Evolutionary conservation across 192 early-diverging fungal species (phyloP), one percentile per base, ranked within the genome.

Genomic region (Entomortierella parvispora): DNA sequence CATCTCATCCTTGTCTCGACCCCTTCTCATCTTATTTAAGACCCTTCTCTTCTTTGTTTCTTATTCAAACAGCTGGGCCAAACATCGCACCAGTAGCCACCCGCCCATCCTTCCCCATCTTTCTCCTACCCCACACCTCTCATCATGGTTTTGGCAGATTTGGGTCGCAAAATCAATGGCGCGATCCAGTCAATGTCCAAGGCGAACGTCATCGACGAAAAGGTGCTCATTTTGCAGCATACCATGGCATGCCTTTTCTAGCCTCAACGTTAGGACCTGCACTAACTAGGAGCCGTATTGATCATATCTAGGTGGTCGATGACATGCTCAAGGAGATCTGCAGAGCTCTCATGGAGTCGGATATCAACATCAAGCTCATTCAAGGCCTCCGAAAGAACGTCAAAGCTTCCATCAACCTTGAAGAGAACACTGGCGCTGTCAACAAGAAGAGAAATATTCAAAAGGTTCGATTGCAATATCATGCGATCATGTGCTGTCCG

Each of bases 341-440:
- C 83, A 82, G 84, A 7, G 97, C 96, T 10, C 88, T 98, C 25
- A 86, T 98, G 56, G 91, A 94, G 62, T 85, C 95, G 22, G 97
- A 98, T 76, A 94, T 98, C 65, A 97, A 97, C 78, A 94, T 96
- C 46, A 83, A 82, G 32, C 88, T 97, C 32, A 96, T 98, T 23
- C 83, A 89, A 45, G 81, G 85, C 60, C 86, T 98, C 46, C 91
- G 96, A 47, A 85, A 87, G 51, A 97, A 98, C 74, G 90, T 98
- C 48, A 95, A 94, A 65, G 84, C 86, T 26, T 86, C 84, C 17
- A 89, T 97, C 28, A 90, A 92, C 74, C 78, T 97, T 44, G 89
- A 95, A n/a, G 91, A 93, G 51, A 85, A 96, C 20, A 89, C 93
- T 23, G 82, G 88, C 7, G 93, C 93, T 18, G 83, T 82, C 32